Conservation (phyloP, 306 rosid species). For the Fragaria iinumae region DNA sequence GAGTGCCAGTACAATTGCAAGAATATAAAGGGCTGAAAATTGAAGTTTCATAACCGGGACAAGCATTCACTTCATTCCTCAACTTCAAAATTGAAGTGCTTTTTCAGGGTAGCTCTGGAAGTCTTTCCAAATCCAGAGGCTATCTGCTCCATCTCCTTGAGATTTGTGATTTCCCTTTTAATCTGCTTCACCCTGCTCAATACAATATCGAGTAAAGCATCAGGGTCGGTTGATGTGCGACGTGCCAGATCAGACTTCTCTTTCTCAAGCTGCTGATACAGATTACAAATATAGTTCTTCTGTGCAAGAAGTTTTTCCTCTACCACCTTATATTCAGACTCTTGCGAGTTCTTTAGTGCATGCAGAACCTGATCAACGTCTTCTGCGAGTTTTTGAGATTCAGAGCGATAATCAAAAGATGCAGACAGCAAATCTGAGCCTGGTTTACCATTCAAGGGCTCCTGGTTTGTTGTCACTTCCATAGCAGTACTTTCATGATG, state of each 20-base stretch:
- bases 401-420: conserved; percentile 31
- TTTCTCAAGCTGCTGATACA: conserved; percentile 55
- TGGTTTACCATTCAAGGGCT: conserved; percentile 23
- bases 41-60: not conserved
- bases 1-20: not conserved
- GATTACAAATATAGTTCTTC: conserved; percentile 44
- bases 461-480: conserved; percentile 26
- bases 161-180: conserved; percentile 42
- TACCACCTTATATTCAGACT: conserved; percentile 52
- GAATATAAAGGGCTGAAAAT: not conserved
- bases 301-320: conserved; percentile 60
- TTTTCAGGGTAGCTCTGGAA: conserved; percentile 38
- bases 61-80: conserved; percentile 25
- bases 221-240: conserved; percentile 38
- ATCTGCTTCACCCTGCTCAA: conserved; percentile 63
- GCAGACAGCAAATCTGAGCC: conserved; percentile 25
- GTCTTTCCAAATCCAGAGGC: conserved; percentile 62
- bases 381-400: conserved; percentile 39
- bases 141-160: conserved; percentile 53
- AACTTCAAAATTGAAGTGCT: conserved; percentile 51
- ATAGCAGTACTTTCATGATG: conserved; percentile 27
- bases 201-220: conserved; percentile 33
- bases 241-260: conserved; percentile 51
- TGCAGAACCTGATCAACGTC: conserved; percentile 54
- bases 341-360: conserved; percentile 61